phyloP scores from a whole-genome alignment of 352 stramenopile genomes.

The Pythium brachiatum region DNA sequence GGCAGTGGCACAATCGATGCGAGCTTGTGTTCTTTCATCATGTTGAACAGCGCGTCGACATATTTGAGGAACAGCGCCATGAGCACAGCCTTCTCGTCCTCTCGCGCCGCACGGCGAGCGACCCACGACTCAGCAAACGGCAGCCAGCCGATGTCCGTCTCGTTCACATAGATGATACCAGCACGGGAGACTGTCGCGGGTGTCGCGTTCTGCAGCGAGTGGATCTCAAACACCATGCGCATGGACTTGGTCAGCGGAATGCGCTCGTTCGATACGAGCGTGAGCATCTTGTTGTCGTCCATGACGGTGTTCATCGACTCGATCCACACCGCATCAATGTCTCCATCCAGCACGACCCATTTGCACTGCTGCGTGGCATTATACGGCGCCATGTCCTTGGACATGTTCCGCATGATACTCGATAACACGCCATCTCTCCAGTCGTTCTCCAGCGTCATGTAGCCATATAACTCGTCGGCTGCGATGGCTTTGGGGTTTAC shows the following conservation, averaged over 20 bases:
- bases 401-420: conserved; percentile 97
- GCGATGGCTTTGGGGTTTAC: conserved; percentile 95
- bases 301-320: conserved; percentile 93
- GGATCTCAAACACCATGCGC: conserved; percentile 97
- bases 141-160: conserved; percentile 90
- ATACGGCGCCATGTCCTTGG: conserved; percentile 88
- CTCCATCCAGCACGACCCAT: conserved; percentile 92
- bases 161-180: conserved; percentile 97
- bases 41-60: conserved; percentile 80
- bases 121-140: conserved; percentile 95
- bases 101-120: conserved; percentile 35
- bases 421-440: conserved; percentile 97
- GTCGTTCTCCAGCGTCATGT: conserved; percentile 97
- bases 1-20: conserved; percentile 51
- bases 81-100: conserved; percentile 81
- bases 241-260: conserved; percentile 95
- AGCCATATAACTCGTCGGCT: conserved; percentile 92
- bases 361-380: conserved; percentile 86
- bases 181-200: conserved; percentile 95
- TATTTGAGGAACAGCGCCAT: conserved; percentile 93
- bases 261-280: conserved; percentile 96
- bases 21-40: conserved; percentile 68
- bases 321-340: conserved; percentile 95
- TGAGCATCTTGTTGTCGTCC: conserved; percentile 94
- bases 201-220: conserved; percentile 94